Evolutionary conservation across 2,329 filamentous ascomycete genomes (phyloP).

Genomic region (Hawksworthiomyces lignivorus): DNA sequence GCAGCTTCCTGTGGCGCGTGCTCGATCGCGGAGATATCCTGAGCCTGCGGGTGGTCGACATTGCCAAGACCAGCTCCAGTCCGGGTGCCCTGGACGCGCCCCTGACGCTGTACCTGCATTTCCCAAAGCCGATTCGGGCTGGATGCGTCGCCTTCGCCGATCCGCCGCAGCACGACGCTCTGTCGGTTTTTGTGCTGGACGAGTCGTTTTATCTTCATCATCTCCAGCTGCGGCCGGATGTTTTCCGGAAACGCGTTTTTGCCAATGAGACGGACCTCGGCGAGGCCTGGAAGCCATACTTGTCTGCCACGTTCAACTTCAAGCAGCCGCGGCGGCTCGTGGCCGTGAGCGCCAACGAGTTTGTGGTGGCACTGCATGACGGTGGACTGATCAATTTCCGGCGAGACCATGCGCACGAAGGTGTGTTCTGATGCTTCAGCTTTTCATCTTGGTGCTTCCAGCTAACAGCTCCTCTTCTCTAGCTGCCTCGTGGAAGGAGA

Average conservation of each 20-base stretch:
- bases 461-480: neutral
- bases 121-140: conserved; percentile 64
- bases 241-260: conserved; percentile 63
- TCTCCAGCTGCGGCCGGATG: conserved; percentile 72
- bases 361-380: conserved; percentile 76
- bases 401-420: conserved; percentile 41
- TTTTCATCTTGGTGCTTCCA: neutral
- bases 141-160: conserved; percentile 80
- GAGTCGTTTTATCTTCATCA: conserved; percentile 74
- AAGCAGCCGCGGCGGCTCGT: conserved; percentile 75
- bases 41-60: conserved; percentile 75
- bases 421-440: conserved; percentile 27
- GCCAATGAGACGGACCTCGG: conserved; percentile 62
- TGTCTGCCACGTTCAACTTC: conserved; percentile 66
- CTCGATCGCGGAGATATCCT: conserved; percentile 72
- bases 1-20: conserved; percentile 86
- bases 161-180: conserved; percentile 64
- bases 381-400: conserved; percentile 68
- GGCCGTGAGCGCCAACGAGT: conserved; percentile 62
- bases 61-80: conserved; percentile 60
- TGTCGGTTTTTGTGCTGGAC: conserved; percentile 75
- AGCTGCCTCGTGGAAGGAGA: conserved; percentile 54
- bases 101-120: conserved; percentile 69
- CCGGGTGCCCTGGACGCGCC: conserved; percentile 57
- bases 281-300: conserved; percentile 68